A percentile compares a stretch with the other conserved stretches of the same genome.
phyloP scores from a whole-genome alignment of 345 rosid genomes.

The Euphorbia lathyris region DNA sequence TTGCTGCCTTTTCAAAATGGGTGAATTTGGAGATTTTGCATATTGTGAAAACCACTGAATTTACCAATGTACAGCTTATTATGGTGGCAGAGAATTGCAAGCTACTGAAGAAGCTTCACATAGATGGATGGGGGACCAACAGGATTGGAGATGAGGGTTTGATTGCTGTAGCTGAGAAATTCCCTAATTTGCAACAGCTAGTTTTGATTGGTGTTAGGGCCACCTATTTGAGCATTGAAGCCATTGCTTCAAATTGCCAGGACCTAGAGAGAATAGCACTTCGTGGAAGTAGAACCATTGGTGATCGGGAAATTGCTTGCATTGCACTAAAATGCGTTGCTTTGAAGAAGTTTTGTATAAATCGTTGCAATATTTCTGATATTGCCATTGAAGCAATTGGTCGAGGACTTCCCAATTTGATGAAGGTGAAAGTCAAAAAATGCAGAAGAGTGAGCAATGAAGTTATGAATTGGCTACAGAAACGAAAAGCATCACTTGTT shows the following conservation, averaged over 20 bases:
- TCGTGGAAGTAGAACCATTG: constrained; percentile 62
- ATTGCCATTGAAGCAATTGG: constrained; percentile 61
- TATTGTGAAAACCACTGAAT: constrained; percentile 71
- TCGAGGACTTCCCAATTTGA: constrained; percentile 72
- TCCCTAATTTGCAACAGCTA: constrained; percentile 65
- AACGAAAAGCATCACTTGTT: constrained; percentile 45
- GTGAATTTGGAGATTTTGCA: constrained; percentile 61
- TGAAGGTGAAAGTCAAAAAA: constrained; percentile 77
- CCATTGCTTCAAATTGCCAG: constrained; percentile 54
- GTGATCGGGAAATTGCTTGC: constrained; percentile 71
- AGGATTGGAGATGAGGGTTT: constrained; percentile 87
- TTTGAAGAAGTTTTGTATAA: constrained; percentile 76
- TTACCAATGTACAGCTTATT: constrained; percentile 62
- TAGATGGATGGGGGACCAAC: constrained; percentile 85
- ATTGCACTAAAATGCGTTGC: constrained; percentile 61
- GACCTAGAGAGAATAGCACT: constrained; percentile 72
- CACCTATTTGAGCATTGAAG: constrained; percentile 45
- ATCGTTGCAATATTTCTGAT: constrained; percentile 68
- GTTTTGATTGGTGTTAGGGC: constrained; percentile 77
- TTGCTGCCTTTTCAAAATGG: constrained; percentile 54
- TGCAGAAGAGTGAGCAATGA: constrained; percentile 62
- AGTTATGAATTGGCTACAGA: constrained; percentile 54
- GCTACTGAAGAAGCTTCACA: constrained; percentile 70
- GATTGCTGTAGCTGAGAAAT: constrained; percentile 59
- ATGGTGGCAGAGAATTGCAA: constrained; percentile 64